Evolutionary conservation across 768 basidiomycete genomes (phyloP), one percentile per base, ranked within the genome.

Genomic region (Calvatia gigantea): DNA sequence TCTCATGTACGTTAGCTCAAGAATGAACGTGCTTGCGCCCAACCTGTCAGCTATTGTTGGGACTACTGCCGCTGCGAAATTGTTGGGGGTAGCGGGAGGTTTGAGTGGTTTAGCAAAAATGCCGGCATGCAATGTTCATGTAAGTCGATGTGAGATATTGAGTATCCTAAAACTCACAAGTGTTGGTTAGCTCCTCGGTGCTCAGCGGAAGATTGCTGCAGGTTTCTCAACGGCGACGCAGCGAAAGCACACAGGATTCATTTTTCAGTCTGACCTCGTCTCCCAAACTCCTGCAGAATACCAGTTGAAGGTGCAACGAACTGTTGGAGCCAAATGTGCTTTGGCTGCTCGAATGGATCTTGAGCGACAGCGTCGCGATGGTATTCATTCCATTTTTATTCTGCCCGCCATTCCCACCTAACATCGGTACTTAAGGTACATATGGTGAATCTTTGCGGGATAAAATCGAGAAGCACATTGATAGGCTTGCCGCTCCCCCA

Each of bases 11-110:
- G 97, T 99, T 71, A 96, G 95, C 79, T 96, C 93, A 64, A 84
- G 97, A 76, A 98, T 99, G 93, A 92, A 93, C 75, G 84, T 94
- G 55, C 88, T 99, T 67, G 96, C 97, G 63, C 97, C 97, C 66
- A 99, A 99, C 72, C 84, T 99, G 68, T 96, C 94, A 65, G 89
- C 91, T 71, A 97, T 99, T 73, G 92, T 98, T 75, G 96, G 97
- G 71, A 97, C 97, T 56, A 94, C 91, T 64, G 96, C 94, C 79
- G 97, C 97, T 52, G 97, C 97, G 44, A 99, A 99, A 78, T 75
- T 99, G 51, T 85, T 99, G 37, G 97, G 97, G 68, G 92, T 98
- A 50, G 94, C 97, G 37, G 97, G 97, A 54, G 97, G 97, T 55
- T 80, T 99, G 23, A 81, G 79, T 39, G 92, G 90, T 0, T 81